A percentile compares a stretch with the other conserved stretches of the same genome.
These are phyloP conservation scores for Kalaharituber pfeilii DNA, from an alignment of 2,329 filamentous ascomycete genomes.

Conservation along the genomic window DNA sequence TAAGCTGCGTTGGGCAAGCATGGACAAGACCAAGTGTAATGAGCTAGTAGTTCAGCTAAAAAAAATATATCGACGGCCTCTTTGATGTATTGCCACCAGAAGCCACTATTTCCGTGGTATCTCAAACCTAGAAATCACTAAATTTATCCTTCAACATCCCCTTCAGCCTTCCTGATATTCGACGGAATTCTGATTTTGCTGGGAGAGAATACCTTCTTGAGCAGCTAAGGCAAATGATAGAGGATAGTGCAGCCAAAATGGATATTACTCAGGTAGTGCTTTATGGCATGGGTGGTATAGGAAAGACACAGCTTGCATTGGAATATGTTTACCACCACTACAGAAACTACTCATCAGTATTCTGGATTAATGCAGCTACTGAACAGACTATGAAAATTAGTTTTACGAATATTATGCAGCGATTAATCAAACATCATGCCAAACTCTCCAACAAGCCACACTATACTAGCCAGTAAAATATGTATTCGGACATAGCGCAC, in stretches of 20 bases:
- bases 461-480: too few species aligned
- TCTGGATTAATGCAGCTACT: conserved; percentile 19
- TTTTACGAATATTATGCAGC: neutral
- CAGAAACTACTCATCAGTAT: conserved; percentile 18
- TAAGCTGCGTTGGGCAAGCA: too few species aligned
- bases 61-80: too few species aligned
- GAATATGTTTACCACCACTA: conserved; percentile 17
- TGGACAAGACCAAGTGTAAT: too few species aligned
- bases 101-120: too few species aligned
- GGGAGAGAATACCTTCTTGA: too few species aligned
- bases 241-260: neutral
- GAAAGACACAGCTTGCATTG: conserved; percentile 21
- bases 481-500: conserved; percentile 6
- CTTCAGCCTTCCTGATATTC: too few species aligned
- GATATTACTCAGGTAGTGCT: conserved; percentile 7
- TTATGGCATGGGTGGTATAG: conserved; percentile 21
- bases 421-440: conserved; percentile 8
- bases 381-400: conserved; percentile 10
- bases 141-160: too few species aligned
- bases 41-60: too few species aligned
- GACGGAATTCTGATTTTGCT: too few species aligned
- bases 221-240: neutral
- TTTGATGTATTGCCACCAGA: too few species aligned
- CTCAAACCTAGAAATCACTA: too few species aligned
- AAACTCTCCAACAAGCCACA: conserved; percentile 5